Evolutionary conservation across 768 basidiomycete genomes (phyloP), one percentile per base, ranked within the genome.

Genomic region (Clavulina sp.): DNA sequence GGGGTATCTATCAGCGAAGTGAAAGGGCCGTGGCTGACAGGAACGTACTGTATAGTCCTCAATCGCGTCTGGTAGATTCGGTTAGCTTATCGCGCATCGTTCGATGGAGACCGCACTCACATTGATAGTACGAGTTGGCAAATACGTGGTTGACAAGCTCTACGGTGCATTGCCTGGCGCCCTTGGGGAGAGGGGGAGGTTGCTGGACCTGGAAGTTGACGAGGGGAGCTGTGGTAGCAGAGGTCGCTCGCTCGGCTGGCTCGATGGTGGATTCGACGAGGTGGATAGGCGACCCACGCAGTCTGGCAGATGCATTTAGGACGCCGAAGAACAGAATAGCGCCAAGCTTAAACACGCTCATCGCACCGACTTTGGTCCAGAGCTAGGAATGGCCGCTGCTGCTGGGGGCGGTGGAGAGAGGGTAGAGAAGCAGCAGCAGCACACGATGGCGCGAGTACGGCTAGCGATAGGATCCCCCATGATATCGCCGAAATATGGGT

Each of bases 141-240:
- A 51, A 48, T 21, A 64, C 73, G 59, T 55, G 82, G 80, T 78
- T 69, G 16, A 85, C 63, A 49, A 84, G 69, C 63, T 75, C 66
- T 18, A 76, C 64, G 1, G 79, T 82, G 59, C 84, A 84, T 58
- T 75, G 69, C 57, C 76, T 72, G 16, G 69, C 71, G 58, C 73
- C 65, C 43, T 64, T 62, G 7, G 84, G 81, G n/a, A 84, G 67
- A 2, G 77, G 72, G 9, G 79, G 80, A 3, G 84, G 81, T 56
- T 84, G 76, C 6, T 77, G 69, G 50, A 85, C 80, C 61, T 84
- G 81, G 60, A 85, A 85, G 60, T 76, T 67, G 36, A 72, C 69
- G n/a, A 73, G 63, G 9, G 59, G 62, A 46, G 53, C 13, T 13
- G 26, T 24, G 26, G 43, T 16, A 16, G 43, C 24, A 26, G 13